Percentiles rank a stretch among this genome's conserved stretches.
These are phyloP conservation scores for Botrytis elliptica DNA, from an alignment of 2,329 filamentous ascomycete genomes.

Conservation along the genomic window DNA sequence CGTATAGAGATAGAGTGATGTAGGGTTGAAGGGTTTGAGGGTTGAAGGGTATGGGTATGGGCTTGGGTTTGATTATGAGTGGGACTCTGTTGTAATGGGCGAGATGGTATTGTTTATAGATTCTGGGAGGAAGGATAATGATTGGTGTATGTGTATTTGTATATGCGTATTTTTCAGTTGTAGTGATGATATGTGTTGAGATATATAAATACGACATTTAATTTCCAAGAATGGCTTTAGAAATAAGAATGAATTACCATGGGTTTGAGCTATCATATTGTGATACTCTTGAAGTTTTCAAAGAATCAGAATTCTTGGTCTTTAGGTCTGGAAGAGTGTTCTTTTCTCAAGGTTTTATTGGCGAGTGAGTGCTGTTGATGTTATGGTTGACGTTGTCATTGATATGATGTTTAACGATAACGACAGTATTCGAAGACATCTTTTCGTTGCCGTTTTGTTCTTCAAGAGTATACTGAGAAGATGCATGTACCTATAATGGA, in stretches of 20 bases:
- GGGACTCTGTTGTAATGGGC: too few relatives aligned
- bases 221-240: too few relatives aligned
- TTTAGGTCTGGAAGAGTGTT: background rate
- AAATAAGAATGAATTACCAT: too few relatives aligned
- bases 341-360: too few relatives aligned
- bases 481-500: background rate
- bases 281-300: background rate
- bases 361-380: too few relatives aligned
- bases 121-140: too few relatives aligned
- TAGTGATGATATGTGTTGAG: background rate
- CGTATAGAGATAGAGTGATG: background rate
- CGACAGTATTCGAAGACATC: fast-evolving
- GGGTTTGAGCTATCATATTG: too few relatives aligned
- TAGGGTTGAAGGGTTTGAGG: background rate
- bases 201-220: background rate
- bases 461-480: background rate
- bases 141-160: too few relatives aligned
- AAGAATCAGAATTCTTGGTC: background rate
- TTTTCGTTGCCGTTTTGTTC: background rate
- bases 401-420: fast-evolving
- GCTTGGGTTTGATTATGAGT: too few relatives aligned
- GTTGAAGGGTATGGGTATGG: too few relatives aligned
- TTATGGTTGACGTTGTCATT: background rate
- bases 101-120: too few relatives aligned
- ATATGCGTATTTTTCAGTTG: background rate